Evolutionary conservation across 805 yeast species (phyloP), one percentile per base, ranked within the genome.

Genomic region (Monosporozyma unispora): DNA sequence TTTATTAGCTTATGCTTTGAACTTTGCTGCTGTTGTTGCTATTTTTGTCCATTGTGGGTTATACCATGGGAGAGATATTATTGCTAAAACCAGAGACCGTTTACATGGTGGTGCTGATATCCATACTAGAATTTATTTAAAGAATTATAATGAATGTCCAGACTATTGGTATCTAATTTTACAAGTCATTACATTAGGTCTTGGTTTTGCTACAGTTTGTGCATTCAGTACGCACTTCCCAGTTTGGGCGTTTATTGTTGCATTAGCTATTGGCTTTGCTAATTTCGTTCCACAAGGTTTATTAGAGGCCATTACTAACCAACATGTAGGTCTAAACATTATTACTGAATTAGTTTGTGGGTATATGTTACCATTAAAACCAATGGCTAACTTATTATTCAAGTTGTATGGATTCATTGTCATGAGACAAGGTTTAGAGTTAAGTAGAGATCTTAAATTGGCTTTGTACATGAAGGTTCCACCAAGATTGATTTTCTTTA

Each of bases 91-190:
- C 2, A 59, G 59, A 44, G 69, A 71, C 52, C 58, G 50, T 6
- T 56, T 70, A 62, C 48, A 73, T 64, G 79, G 78, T 60, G 80
- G 64, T 53, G 69, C 54, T 47, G 75, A 67, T 48, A 59, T 67
- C 41, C 81, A 78, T 59, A 70, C 66, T 59, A 70, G 82, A 57
- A 70, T 79, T 57, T 60, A 60, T 45, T 79, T 78, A 80, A 60
- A 56, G 43, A 68, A 64, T 49, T 82, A 83, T 62, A 74, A 74
- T 37, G 88, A 83, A 54, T 87, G 81, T 19, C 93, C 95, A 1
- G 84, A 80, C 54, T 80, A 82, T 81, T 82, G 88, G 87, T 83
- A 76, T 54, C 72, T 48, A 3, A 47, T 54, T 8, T 40, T 64
- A 11, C 67, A 64, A 33, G 59, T 60, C 8, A 42, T 62, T 9